Base-by-base conservation (phyloP, 768 basidiomycete genomes). In the Rhizopogon sp. region DNA sequence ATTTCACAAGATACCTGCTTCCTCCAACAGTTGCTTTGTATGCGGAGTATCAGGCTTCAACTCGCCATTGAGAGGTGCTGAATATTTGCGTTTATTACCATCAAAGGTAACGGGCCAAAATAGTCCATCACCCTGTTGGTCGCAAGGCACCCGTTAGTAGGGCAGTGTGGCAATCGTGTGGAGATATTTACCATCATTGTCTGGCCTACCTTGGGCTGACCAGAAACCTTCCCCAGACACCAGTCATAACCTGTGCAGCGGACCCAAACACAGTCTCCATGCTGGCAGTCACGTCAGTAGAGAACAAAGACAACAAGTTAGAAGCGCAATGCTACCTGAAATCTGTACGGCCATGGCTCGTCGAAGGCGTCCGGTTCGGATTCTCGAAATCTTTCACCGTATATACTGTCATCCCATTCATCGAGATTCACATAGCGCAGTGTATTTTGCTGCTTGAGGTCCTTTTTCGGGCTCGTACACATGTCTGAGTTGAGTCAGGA, bases 61-160 rank as follows among this genome's bases (percentile, higher is more conserved):
- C 57, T 85, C 83, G 16, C 84, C 85, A 52, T 85, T 81, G 47
- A 83, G 69, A 6, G 85, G 84, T 2, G 84, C 77, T 62, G 83
- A 81, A 63, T 80, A 83, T 64, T 81, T 83, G 35, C 84, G 79
- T 53, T 75, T 76, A 35, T 35, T 54, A 64, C 46, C 67, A 10
- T 16, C 6, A 55, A 79, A 84, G 46, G 76, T 65, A 33, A 80
- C 83, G 14, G 77, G 77, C 66, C 80, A 87, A 58, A 76, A 82
- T 20, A 83, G 64, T 22, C 80, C 80, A 31, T 77, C 69, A 41
- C 73, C 70, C 79, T 84, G 61, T 52, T 41, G 43, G 51, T 49
- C 22, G 35, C 40, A 31, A n/a, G 35, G 53, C n/a, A 31, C 47
- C 13, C 33, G 22, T 54, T 0, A 50, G 20, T 4, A 31, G n/a